A percentile compares a stretch with the other conserved stretches of the same genome.
phyloP scores from a whole-genome alignment of 2,329 filamentous ascomycete genomes.

The Curvularia sp. region DNA sequence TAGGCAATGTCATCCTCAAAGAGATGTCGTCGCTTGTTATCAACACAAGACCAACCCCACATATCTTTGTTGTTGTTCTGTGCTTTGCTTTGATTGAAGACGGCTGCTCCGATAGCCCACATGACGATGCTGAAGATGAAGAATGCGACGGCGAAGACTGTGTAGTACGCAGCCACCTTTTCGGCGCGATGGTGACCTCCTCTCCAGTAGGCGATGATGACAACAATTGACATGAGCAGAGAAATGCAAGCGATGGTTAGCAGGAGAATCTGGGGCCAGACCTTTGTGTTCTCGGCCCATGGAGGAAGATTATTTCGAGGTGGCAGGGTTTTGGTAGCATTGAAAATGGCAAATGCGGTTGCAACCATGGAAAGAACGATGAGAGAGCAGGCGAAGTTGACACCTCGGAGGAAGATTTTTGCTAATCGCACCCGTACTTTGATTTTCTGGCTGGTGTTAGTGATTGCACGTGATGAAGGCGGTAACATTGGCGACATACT shows the following conservation, averaged over 20 bases:
- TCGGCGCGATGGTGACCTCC: constrained; percentile 88
- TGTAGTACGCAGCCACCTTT: constrained; percentile 95
- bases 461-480: not conserved
- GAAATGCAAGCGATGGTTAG: constrained; percentile 82
- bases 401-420: constrained; percentile 91
- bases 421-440: constrained; percentile 90
- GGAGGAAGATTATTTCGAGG: constrained; percentile 80
- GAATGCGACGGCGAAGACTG: constrained; percentile 88
- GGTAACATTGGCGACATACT: constrained; percentile 65
- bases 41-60: constrained; percentile 97
- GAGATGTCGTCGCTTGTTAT: constrained; percentile 80
- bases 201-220: constrained; percentile 86
- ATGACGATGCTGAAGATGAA: constrained; percentile 93
- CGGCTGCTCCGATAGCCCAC: constrained; percentile 85
- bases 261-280: constrained; percentile 89
- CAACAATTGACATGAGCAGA: constrained; percentile 75
- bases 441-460: constrained; percentile 73
- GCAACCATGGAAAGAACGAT: constrained; percentile 92
- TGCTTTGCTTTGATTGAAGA: constrained; percentile 80
- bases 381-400: constrained; percentile 96
- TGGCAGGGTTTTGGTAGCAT: constrained; percentile 78
- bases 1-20: constrained; percentile 87
- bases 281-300: constrained; percentile 80
- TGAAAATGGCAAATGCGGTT: constrained; percentile 90
- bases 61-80: constrained; percentile 82